Evolutionary conservation across 768 basidiomycete genomes (phyloP).

Genomic region (Asterophora lycoperdoides): DNA sequence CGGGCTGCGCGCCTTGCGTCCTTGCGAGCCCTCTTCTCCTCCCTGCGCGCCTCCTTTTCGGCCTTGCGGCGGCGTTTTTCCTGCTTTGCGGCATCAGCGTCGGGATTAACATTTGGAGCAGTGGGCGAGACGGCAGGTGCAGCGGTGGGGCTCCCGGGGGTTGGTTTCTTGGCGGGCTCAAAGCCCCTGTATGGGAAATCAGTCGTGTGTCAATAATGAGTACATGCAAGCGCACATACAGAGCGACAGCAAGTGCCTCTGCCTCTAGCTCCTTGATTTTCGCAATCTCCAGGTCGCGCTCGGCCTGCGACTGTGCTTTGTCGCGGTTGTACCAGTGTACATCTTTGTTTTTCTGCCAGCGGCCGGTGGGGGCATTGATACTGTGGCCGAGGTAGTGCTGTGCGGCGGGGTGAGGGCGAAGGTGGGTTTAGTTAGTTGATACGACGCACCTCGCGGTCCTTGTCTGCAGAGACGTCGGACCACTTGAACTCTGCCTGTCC

Average conservation of each 20-base stretch:
- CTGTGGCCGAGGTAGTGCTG: slow-evolving; percentile 95
- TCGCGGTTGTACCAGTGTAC: slow-evolving; percentile 93
- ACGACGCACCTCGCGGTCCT: slow-evolving; percentile 75
- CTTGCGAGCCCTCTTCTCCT: slow-evolving; percentile 36
- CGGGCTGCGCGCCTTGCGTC: slow-evolving; percentile 11
- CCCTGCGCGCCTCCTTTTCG: slow-evolving; percentile 42
- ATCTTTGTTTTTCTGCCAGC: slow-evolving; percentile 98
- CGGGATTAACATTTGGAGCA: slow-evolving; percentile 13
- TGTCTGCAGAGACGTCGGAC: slow-evolving; percentile 87
- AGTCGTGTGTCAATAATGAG: no score
- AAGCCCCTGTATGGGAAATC: slow-evolving; percentile 55
- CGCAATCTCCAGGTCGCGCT: slow-evolving; percentile 68
- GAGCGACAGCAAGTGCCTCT: slow-evolving; percentile 76
- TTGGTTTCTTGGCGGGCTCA: slow-evolving; percentile 45
- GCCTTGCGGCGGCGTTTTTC: slow-evolving; percentile 46
- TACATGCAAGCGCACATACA: slow-evolving; percentile 51
- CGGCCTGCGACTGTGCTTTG: slow-evolving; percentile 32
- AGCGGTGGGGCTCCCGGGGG: slow-evolving; percentile 21
- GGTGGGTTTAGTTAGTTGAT: slow-evolving; percentile 9
- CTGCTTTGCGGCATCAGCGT: slow-evolving; percentile 30
- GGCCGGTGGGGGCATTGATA: slow-evolving; percentile 89
- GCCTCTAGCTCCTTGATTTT: slow-evolving; percentile 85
- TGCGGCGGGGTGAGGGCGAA: neutral
- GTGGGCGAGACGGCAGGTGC: slow-evolving; percentile 11
- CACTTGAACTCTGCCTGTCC: slow-evolving; percentile 91